Evolutionary conservation across 139 green algal species (phyloP), one percentile per base, ranked within the genome.

Genomic region (Chloropicon primus): DNA sequence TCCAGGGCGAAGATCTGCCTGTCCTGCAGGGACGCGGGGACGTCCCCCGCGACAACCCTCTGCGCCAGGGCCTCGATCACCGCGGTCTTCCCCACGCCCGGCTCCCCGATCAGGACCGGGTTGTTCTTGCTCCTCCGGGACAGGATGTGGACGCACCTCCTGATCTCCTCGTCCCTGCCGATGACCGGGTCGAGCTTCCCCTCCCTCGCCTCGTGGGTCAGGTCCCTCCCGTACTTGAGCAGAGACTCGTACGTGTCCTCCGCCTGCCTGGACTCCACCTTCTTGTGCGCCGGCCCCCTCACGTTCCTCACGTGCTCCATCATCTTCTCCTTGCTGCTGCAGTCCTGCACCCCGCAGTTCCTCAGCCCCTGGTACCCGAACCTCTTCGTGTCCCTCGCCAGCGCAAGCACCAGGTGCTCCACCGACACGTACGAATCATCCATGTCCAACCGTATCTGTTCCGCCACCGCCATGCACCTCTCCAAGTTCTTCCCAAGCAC

Each of bases 171-270:
- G 76, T 96, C 91, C 5, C 92, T 84, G 2, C 92, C 91, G 27
- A 97, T 95, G 0, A 98, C 93, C 0, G 94, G 94, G 85, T 98
- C 94, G 22, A 98, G 85, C n/a, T 90, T 84, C 1, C 93, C 89
- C 1, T 92, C 90, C 22, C 90, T 86, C 54, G 92, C 94, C 5
- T 90, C 87, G 73, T 85, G 73, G 0, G 94, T 98, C 22, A 98
- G 87, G 86, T 98, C 95, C 0, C 92, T 85, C 1, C 91, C 94
- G 76, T 98, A 99, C 87, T 93, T 94, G 26, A 78, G 74, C 71
- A 99, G 86, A 0, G 93, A 92, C 82, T 99, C 95, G 81, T 98
- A 99, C 88, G 97, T 98, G 78, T 88, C 89, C 88, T 99, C 95
- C 0, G 95, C 92, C 83, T 97, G 5, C 91, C 83, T 96, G 91